phyloP scores from a whole-genome alignment of 2,329 filamentous ascomycete genomes.

The Beauveria medogensis region DNA sequence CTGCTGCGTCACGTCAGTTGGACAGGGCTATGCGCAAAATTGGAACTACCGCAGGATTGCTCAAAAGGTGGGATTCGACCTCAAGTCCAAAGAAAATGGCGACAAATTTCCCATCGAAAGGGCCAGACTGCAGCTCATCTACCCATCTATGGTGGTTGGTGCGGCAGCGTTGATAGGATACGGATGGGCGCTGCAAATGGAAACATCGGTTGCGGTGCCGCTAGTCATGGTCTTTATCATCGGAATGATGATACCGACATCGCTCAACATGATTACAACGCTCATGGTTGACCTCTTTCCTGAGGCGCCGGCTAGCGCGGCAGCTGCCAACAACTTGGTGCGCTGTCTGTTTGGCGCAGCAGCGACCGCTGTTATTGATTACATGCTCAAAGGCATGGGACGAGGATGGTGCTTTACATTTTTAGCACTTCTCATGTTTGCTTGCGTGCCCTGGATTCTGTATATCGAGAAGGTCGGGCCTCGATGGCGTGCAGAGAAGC shows the following conservation, averaged over 20 bases:
- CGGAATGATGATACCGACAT: slow-evolving; percentile 49
- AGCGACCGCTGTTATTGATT: slow-evolving; percentile 50
- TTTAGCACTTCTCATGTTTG: slow-evolving; percentile 41
- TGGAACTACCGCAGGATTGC: slow-evolving; percentile 67
- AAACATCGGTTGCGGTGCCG: slow-evolving; percentile 44
- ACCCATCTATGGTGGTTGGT: slow-evolving; percentile 46
- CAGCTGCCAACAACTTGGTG: slow-evolving; percentile 56
- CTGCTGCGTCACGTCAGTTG: slow-evolving; percentile 38
- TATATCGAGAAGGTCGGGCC: slow-evolving; percentile 41
- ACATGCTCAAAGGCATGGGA: slow-evolving; percentile 49
- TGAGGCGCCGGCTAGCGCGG: slow-evolving; percentile 50
- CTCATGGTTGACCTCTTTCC: slow-evolving; percentile 58
- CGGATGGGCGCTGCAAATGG: slow-evolving; percentile 47
- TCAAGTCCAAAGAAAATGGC: slow-evolving; percentile 49
- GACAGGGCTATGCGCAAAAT: slow-evolving; percentile 51
- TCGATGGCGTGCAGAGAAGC: slow-evolving; percentile 42
- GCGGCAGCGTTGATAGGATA: slow-evolving; percentile 45
- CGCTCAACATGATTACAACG: slow-evolving; percentile 56
- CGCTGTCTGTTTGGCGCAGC: slow-evolving; percentile 54
- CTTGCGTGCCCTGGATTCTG: slow-evolving; percentile 40
- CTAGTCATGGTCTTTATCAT: slow-evolving; percentile 49
- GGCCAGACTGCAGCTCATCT: slow-evolving; percentile 45
- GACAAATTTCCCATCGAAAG: slow-evolving; percentile 46
- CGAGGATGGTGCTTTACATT: slow-evolving; percentile 57
- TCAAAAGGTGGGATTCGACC: slow-evolving; percentile 48